phyloP scores from a whole-genome alignment of 2,329 filamentous ascomycete species.

The Apiospora hydei region DNA sequence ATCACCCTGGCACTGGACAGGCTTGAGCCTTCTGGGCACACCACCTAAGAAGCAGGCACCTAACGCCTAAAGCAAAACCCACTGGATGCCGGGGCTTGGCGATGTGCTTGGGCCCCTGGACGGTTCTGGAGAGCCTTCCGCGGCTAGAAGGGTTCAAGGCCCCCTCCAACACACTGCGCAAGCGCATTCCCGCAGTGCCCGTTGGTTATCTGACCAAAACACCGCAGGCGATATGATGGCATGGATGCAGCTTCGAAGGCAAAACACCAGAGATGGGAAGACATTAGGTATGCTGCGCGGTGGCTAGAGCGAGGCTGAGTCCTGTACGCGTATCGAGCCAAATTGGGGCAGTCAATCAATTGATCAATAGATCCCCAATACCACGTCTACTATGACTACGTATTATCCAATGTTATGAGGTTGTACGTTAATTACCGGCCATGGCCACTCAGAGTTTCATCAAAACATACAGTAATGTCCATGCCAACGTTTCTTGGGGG shows the following conservation, averaged over 20 bases:
- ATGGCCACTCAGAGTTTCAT: slow-evolving; percentile 10
- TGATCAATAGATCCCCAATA: background rate
- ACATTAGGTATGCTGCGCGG: slow-evolving; percentile 7
- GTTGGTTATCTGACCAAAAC: background rate
- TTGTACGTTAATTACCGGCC: slow-evolving; percentile 10
- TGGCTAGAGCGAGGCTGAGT: slow-evolving; percentile 5
- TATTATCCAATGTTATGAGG: background rate
- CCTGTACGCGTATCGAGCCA: background rate
- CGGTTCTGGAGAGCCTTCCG: slow-evolving; percentile 9
- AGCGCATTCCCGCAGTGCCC: slow-evolving; percentile 2
- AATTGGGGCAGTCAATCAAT: background rate
- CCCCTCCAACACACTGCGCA: background rate
- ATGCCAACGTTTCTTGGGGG: background rate
- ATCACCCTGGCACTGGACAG: slow-evolving; percentile 6
- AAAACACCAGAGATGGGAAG: background rate
- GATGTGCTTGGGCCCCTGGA: slow-evolving; percentile 16
- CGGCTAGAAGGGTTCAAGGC: slow-evolving; percentile 9
- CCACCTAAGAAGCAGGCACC: background rate
- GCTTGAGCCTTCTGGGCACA: background rate
- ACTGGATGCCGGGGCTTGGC: slow-evolving; percentile 13
- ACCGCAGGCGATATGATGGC: background rate
- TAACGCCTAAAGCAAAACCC: slow-evolving; percentile 20
- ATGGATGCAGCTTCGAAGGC: slow-evolving; percentile 7
- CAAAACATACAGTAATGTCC: background rate
- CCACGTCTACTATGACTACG: background rate